Evolutionary conservation across 1,139 yeast species (phyloP).

Genomic region (Pichia norvegensis): DNA sequence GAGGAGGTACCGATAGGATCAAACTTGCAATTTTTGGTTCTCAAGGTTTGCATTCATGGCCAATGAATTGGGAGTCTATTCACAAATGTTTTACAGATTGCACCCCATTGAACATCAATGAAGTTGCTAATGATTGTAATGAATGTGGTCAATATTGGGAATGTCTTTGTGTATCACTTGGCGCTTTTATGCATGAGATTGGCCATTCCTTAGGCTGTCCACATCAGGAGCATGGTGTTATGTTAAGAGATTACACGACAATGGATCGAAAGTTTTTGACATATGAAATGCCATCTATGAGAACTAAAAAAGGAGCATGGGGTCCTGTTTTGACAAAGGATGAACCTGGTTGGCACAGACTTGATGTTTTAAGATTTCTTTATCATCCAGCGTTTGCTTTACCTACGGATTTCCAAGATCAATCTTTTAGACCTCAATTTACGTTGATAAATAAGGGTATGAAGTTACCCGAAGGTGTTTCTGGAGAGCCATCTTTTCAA

Average conservation of each 20-base stretch:
- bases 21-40: constrained; percentile 88
- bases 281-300: constrained; percentile 50
- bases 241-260: constrained; percentile 78
- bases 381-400: constrained; percentile 73
- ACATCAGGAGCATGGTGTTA: constrained; percentile 82
- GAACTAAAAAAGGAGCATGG: constrained; percentile 42
- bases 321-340: constrained; percentile 52
- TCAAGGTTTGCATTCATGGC: constrained; percentile 90
- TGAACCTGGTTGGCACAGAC: constrained; percentile 79
- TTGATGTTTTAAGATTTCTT: constrained; percentile 70
- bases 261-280: constrained; percentile 80
- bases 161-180: constrained; percentile 75
- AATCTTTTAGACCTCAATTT: constrained; percentile 19
- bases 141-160: constrained; percentile 91
- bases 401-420: constrained; percentile 48
- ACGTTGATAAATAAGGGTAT: constrained; percentile 23
- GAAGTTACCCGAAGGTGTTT: constrained; percentile 17
- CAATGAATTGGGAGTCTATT: constrained; percentile 62
- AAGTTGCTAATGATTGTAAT: constrained; percentile 82
- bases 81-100: constrained; percentile 64
- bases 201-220: constrained; percentile 91
- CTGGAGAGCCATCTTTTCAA: constrained; percentile 17
- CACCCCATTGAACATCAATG: constrained; percentile 50
- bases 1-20: constrained; percentile 70
- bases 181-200: constrained; percentile 93